A percentile compares a stretch with the other conserved stretches of the same genome.
Conservation (phyloP, 2,329 filamentous ascomycete genomes). For the Calonectria crousiana region DNA sequence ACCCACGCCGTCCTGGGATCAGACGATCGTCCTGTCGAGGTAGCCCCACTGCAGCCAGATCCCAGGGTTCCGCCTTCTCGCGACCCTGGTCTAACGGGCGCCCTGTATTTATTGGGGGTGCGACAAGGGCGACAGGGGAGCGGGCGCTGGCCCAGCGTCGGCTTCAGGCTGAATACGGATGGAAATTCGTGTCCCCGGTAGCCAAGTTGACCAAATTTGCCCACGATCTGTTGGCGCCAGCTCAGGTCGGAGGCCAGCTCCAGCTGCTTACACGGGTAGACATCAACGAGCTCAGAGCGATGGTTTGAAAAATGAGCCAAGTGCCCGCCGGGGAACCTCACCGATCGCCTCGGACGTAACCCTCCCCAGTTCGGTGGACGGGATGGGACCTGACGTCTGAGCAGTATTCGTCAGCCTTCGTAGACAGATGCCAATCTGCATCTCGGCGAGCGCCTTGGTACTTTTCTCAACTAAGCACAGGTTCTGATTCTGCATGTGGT, state of each 20-base stretch:
- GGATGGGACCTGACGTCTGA: conserved; percentile 28
- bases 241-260: conserved; percentile 31
- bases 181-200: conserved; percentile 6
- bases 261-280: conserved; percentile 22
- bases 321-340: conserved; percentile 35
- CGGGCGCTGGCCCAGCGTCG: conserved; percentile 27
- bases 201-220: conserved; percentile 20
- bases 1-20: conserved; percentile 40
- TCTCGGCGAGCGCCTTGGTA: conserved; percentile 31
- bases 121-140: conserved; percentile 16
- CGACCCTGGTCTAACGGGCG: conserved; percentile 31
- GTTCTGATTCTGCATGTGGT: conserved; percentile 30
- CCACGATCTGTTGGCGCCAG: conserved; percentile 30
- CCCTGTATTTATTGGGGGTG: conserved; percentile 12
- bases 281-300: conserved; percentile 34
- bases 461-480: conserved; percentile 32
- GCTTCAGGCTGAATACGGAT: conserved; percentile 34
- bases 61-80: conserved; percentile 45
- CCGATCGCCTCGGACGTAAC: conserved; percentile 39
- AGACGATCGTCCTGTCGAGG: conserved; percentile 45
- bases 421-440: conserved; percentile 31
- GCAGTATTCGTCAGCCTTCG: conserved; percentile 31
- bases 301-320: conserved; percentile 33
- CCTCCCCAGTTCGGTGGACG: conserved; percentile 33
- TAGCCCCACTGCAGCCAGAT: conserved; percentile 45